A percentile compares a stretch with the other conserved stretches of the same genome.
These are phyloP conservation scores for Globisporangium cystogenes DNA, from an alignment of 352 stramenopile species.

Conservation along the genomic window DNA sequence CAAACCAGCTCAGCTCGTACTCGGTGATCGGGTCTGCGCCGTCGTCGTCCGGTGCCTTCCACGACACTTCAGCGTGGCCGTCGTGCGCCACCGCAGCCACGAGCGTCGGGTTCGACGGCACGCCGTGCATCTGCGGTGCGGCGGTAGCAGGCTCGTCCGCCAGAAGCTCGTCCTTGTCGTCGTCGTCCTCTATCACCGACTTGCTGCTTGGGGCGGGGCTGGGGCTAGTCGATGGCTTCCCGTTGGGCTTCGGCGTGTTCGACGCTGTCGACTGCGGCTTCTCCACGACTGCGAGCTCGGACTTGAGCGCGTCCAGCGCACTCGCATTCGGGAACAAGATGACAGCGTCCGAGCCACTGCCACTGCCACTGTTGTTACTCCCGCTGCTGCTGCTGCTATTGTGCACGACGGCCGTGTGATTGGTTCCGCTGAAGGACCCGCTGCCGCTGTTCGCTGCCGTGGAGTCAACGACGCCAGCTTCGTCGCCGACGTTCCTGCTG, in stretches of 20 bases:
- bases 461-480: background rate
- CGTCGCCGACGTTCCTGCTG: background rate
- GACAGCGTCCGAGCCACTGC: background rate
- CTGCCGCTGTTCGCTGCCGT: background rate
- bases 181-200: background rate
- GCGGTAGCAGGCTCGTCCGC: slow-evolving; percentile 1
- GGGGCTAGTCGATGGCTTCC: background rate
- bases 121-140: slow-evolving; percentile 32
- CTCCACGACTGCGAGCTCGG: background rate
- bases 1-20: slow-evolving; percentile 63
- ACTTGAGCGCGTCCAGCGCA: background rate
- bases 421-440: background rate
- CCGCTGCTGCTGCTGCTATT: background rate
- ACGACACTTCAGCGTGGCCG: slow-evolving; percentile 48
- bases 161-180: background rate
- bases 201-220: background rate
- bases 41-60: slow-evolving; percentile 59
- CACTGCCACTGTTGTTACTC: background rate
- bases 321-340: background rate
- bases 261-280: background rate
- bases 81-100: slow-evolving; percentile 50
- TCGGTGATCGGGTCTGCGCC: slow-evolving; percentile 46
- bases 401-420: background rate
- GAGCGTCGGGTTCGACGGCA: slow-evolving; percentile 57
- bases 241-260: background rate